Percentiles rank a stretch among this genome's conserved stretches.
phyloP scores from a whole-genome alignment of 345 rosid species.

The Hypericum androsaemum region DNA sequence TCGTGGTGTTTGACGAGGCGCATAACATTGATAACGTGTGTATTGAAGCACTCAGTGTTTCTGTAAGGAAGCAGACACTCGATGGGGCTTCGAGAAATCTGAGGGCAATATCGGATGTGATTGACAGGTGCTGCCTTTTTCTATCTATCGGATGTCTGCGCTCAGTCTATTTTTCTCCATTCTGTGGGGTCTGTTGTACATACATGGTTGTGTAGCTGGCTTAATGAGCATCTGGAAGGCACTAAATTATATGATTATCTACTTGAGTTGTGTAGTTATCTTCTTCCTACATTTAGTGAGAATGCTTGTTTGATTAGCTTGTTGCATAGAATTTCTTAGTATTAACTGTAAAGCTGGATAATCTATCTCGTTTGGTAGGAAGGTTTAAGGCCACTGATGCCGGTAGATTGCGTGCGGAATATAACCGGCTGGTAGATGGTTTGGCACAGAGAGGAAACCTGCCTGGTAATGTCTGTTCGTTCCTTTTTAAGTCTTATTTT shows the following conservation, averaged over 20 bases:
- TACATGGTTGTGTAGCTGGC: no score
- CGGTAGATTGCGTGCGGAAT: constrained; percentile 84
- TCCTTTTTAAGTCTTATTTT: not conserved
- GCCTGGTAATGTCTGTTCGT: constrained; percentile 30
- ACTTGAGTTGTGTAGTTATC: no score
- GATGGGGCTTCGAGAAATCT: constrained; percentile 94
- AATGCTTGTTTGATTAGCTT: no score
- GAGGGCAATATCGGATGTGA: constrained; percentile 56
- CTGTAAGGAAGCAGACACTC: constrained; percentile 80
- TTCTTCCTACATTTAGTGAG: no score
- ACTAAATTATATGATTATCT: no score
- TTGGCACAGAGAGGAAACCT: constrained; percentile 87
- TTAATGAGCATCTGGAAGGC: no score
- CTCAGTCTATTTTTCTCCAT: no score
- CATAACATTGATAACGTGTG: constrained; percentile 97
- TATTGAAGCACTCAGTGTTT: constrained; percentile 94
- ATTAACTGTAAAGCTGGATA: constrained; percentile 5
- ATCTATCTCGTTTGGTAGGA: constrained; percentile 53
- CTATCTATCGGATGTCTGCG: no score
- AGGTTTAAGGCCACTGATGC: constrained; percentile 99
- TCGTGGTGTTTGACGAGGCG: constrained; percentile 94
- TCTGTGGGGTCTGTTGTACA: no score
- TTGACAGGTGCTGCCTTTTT: constrained; percentile 52
- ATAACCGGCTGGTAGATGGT: constrained; percentile 87
- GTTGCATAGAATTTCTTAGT: constrained; percentile 17